phyloP scores from a whole-genome alignment of 495 filamentous ascomycete genomes.

The Rostrohypoxylon terebratum region DNA sequence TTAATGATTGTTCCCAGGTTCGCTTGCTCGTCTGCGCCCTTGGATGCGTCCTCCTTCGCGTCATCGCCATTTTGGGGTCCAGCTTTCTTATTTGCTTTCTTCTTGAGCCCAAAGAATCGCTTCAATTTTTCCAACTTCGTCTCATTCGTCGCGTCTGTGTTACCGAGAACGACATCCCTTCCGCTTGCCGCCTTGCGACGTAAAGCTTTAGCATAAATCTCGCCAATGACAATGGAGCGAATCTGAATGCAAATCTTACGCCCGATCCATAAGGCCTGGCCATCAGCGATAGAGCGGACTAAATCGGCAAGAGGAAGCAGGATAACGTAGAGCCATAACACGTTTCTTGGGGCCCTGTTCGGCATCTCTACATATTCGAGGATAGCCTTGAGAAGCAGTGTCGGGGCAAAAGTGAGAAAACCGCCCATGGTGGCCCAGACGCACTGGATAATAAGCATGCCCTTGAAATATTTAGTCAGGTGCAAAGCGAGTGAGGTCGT shows the following conservation, averaged over 20 bases:
- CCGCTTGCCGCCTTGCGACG: slow-evolving; percentile 87
- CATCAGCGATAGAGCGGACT: slow-evolving; percentile 80
- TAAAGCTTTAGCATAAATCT: slow-evolving; percentile 98
- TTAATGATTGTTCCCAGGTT: slow-evolving; percentile 98
- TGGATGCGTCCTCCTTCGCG: slow-evolving; percentile 49
- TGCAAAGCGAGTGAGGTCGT: slow-evolving; percentile 84
- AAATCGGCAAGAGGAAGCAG: slow-evolving; percentile 84
- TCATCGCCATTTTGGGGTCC: slow-evolving; percentile 45
- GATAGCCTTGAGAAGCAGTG: slow-evolving; percentile 88
- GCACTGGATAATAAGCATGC: slow-evolving; percentile 79
- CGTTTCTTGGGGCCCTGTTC: slow-evolving; percentile 79
- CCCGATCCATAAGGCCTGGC: slow-evolving; percentile 92
- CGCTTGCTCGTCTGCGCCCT: slow-evolving; percentile 74
- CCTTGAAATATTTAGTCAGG: slow-evolving; percentile 84
- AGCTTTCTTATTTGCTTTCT: slow-evolving; percentile 61
- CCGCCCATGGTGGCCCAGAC: slow-evolving; percentile 82
- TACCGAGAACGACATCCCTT: slow-evolving; percentile 73
- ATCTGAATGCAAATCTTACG: slow-evolving; percentile 93
- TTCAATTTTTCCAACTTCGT: slow-evolving; percentile 63
- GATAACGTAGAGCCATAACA: slow-evolving; percentile 96
- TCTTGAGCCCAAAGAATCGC: slow-evolving; percentile 69
- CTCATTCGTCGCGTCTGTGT: slow-evolving; percentile 55
- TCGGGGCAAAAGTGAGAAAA: slow-evolving; percentile 88
- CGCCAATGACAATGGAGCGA: slow-evolving; percentile 94
- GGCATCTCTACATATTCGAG: slow-evolving; percentile 93